Percentiles rank a stretch among this genome's conserved stretches.
phyloP scores from a whole-genome alignment of 306 rosid species.

The Parietaria judaica region DNA sequence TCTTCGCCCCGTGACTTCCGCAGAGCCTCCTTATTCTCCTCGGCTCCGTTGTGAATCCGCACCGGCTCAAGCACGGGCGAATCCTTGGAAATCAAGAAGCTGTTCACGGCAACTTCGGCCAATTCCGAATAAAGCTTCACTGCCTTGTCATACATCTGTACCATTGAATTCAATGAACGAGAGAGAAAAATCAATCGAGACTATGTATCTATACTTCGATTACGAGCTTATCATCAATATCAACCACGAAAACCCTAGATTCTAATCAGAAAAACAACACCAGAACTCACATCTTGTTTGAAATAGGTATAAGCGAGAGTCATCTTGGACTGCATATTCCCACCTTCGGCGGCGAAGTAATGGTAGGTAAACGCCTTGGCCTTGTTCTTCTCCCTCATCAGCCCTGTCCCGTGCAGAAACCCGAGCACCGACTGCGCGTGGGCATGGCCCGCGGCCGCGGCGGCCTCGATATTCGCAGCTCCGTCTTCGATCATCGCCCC shows the following conservation, averaged over 20 bases:
- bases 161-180: not conserved
- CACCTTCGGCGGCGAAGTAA: conserved; percentile 65
- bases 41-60: conserved; percentile 86
- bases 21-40: conserved; percentile 85
- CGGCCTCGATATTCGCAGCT: conserved; percentile 48
- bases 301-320: conserved; percentile 78
- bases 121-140: conserved; percentile 78
- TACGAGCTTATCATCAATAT: too few relatives aligned
- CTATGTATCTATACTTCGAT: not conserved
- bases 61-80: conserved; percentile 85
- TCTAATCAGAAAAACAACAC: not conserved
- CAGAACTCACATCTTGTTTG: conserved; percentile 70
- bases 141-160: conserved; percentile 77
- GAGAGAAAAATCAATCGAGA: not conserved
- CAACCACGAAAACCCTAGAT: not conserved
- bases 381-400: conserved; percentile 56
- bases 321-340: conserved; percentile 92
- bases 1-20: conserved; percentile 90
- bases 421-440: conserved; percentile 73
- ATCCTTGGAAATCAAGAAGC: conserved; percentile 76
- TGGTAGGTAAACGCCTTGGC: conserved; percentile 65
- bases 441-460: conserved; percentile 38
- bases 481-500: conserved; percentile 47
- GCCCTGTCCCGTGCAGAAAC: conserved; percentile 65
- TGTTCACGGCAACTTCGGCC: conserved; percentile 83